These are phyloP conservation scores for Fusarium brevicatenulatum DNA, from an alignment of 2,329 filamentous ascomycete genomes.

Conservation along the genomic window DNA sequence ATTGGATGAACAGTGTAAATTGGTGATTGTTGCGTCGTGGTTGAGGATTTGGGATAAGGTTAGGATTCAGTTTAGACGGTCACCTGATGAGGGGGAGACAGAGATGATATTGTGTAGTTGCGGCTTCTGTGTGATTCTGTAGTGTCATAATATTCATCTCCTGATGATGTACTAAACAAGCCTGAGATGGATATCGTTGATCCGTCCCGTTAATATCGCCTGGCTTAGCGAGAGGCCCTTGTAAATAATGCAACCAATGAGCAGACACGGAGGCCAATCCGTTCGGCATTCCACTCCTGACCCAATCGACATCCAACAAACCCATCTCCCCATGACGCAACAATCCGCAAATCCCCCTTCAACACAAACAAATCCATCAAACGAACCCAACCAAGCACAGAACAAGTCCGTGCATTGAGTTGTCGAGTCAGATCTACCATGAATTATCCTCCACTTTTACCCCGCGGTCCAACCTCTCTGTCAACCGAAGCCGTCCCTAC, in stretches of 20 bases:
- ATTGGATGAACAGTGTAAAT: background rate
- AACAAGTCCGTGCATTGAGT: background rate
- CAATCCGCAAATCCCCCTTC: background rate
- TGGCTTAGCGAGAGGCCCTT: background rate
- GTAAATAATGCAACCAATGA: background rate
- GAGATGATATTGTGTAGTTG: background rate
- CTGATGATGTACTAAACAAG: background rate
- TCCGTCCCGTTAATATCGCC: background rate
- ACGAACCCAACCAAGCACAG: background rate
- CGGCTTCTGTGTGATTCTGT: background rate
- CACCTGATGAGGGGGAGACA: background rate
- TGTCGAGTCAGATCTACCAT: background rate
- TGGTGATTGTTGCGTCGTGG: background rate
- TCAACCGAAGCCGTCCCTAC: background rate
- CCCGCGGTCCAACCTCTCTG: background rate
- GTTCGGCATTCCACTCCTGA: background rate
- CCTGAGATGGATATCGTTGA: background rate
- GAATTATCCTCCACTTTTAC: background rate
- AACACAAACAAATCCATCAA: background rate
- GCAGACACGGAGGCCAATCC: background rate
- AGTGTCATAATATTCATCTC: background rate
- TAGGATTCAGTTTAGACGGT: background rate
- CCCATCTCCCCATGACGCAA: background rate
- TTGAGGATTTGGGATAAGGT: slow-evolving; percentile 11
- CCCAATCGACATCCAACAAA: background rate